These are phyloP conservation scores for Epichloe gansuensis DNA, from an alignment of 2,329 filamentous ascomycete genomes.

Conservation along the genomic window DNA sequence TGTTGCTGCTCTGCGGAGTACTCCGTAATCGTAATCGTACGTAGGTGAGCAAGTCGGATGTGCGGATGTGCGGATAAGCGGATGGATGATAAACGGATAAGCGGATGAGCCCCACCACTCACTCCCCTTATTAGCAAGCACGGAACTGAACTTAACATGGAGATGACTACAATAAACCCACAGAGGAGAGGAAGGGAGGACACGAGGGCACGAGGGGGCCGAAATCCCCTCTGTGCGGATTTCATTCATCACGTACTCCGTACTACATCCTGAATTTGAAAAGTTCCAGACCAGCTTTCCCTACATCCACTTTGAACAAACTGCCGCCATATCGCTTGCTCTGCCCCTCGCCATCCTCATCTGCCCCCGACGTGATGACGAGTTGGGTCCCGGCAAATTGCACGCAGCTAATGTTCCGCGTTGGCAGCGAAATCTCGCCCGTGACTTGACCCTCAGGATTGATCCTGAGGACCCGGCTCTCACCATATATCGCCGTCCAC, in stretches of 20 bases:
- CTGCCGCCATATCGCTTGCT: slow-evolving; percentile 55
- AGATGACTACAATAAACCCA: not conserved
- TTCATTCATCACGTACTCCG: not conserved
- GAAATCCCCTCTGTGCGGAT: no score
- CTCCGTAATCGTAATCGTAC: no score
- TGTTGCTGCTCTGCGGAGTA: no score
- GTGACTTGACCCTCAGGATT: slow-evolving; percentile 55
- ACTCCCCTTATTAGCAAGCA: not conserved
- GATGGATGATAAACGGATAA: not conserved
- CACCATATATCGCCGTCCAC: slow-evolving; percentile 81
- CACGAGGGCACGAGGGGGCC: no score
- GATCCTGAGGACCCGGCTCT: slow-evolving; percentile 61
- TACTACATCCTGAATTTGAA: slow-evolving; percentile 47
- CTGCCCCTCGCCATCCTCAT: slow-evolving; percentile 48
- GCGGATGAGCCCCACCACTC: not conserved
- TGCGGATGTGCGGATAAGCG: not conserved
- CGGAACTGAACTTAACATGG: not conserved
- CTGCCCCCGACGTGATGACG: slow-evolving; percentile 64
- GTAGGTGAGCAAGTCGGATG: no score
- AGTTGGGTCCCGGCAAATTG: slow-evolving; percentile 64
- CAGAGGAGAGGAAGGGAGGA: no score
- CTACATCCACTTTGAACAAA: slow-evolving; percentile 67
- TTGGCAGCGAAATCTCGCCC: slow-evolving; percentile 64
- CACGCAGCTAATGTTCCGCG: slow-evolving; percentile 67
- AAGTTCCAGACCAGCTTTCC: slow-evolving; percentile 48